Percentiles rank a stretch among this genome's conserved stretches.
Evolutionary conservation across 305 asterid species (phyloP).

Genomic region (Galium porrigens): DNA sequence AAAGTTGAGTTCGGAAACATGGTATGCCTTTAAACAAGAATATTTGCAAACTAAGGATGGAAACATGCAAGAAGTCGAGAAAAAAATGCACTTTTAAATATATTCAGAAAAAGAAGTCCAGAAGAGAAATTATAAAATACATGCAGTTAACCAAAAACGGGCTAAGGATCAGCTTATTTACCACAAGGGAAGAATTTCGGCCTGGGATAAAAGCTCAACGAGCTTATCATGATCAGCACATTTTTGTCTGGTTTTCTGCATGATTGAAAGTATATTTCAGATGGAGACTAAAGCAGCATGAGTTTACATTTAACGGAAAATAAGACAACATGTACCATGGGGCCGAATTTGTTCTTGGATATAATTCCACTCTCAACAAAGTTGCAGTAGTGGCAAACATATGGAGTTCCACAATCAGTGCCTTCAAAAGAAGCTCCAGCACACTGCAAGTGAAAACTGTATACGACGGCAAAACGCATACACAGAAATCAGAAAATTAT

Average conservation of each 20-base stretch:
- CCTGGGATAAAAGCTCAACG: slow-evolving; percentile 39
- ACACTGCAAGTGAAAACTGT: slow-evolving; percentile 65
- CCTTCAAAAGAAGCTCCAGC: slow-evolving; percentile 25
- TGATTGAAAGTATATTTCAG: slow-evolving; percentile 22
- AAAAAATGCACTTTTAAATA: neutral
- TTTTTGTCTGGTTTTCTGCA: slow-evolving; percentile 54
- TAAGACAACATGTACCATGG: slow-evolving; percentile 39
- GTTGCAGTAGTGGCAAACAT: slow-evolving; percentile 52
- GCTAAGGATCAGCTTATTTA: slow-evolving; percentile 19
- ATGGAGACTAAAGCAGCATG: slow-evolving; percentile 6
- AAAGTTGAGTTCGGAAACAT: neutral
- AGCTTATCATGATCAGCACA: slow-evolving; percentile 45
- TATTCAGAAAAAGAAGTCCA: neutral
- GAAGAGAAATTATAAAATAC: neutral
- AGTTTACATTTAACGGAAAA: slow-evolving; percentile 10
- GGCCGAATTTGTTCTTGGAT: slow-evolving; percentile 33
- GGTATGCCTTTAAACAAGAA: neutral
- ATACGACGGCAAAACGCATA: slow-evolving; percentile 17
- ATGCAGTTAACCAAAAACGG: neutral
- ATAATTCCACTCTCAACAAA: slow-evolving; percentile 36
- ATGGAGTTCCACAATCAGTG: slow-evolving; percentile 17
- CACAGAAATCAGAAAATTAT: slow-evolving; percentile 1
- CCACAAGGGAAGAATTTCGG: slow-evolving; percentile 59
- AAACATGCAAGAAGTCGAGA: neutral
- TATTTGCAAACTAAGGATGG: neutral